Conservation (phyloP, 495 filamentous ascomycete genomes). For the Trypethelium eluteriae region DNA sequence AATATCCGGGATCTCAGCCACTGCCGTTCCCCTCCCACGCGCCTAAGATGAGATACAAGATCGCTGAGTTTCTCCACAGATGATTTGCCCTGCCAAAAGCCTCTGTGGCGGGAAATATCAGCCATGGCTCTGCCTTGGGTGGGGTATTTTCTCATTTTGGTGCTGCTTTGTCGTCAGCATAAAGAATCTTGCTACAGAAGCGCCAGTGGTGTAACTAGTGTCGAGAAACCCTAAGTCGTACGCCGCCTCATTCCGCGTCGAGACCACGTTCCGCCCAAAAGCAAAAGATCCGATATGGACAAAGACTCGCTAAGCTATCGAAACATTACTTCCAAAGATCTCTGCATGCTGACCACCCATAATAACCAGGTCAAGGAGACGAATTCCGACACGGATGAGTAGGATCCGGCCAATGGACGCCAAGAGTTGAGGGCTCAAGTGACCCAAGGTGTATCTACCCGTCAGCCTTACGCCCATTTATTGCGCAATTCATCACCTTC, state of each 20-base stretch:
- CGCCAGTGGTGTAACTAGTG: background rate
- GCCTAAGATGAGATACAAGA: constrained; percentile 4
- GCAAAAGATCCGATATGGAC: background rate
- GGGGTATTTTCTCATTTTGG: background rate
- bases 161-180: background rate
- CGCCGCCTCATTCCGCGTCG: constrained; percentile 1
- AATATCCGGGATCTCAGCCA: background rate
- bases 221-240: background rate
- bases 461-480: background rate
- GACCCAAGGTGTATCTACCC: background rate
- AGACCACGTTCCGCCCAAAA: background rate
- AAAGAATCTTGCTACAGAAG: background rate
- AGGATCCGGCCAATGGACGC: background rate
- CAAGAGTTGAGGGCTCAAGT: background rate
- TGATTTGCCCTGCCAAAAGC: background rate
- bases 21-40: background rate
- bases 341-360: background rate
- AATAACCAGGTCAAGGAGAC: background rate
- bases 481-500: background rate
- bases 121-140: constrained; percentile 1
- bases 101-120: background rate
- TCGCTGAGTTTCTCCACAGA: constrained; percentile 3
- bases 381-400: background rate
- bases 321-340: background rate
- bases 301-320: background rate